phyloP scores from a whole-genome alignment of 2,329 filamentous ascomycete species.

The Cordyceps pruinosa region DNA sequence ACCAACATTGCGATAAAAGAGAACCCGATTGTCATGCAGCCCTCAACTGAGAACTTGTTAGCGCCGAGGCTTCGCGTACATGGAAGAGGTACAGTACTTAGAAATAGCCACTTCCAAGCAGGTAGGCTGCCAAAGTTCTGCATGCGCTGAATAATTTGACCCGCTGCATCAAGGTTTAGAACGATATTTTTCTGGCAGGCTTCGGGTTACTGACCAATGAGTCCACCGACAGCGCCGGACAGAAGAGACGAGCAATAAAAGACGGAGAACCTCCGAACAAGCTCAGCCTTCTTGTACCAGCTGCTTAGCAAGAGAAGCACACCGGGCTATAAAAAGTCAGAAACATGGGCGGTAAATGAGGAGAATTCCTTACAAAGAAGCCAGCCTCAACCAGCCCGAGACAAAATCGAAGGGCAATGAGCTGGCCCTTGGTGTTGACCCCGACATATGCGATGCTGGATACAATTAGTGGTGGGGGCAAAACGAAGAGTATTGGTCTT shows the following conservation, averaged over 20 bases:
- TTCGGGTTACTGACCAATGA: neutral
- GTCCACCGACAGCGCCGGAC: slow-evolving; percentile 10
- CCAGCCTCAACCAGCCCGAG: slow-evolving; percentile 12
- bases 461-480: neutral
- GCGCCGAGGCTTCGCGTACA: neutral
- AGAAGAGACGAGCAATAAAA: slow-evolving; percentile 9
- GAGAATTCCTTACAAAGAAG: neutral
- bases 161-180: neutral
- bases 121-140: neutral
- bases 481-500: neutral
- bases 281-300: slow-evolving; percentile 13
- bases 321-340: slow-evolving; percentile 5
- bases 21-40: slow-evolving; percentile 8
- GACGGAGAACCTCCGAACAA: slow-evolving; percentile 2
- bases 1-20: slow-evolving; percentile 7
- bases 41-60: neutral
- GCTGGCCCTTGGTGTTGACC: neutral
- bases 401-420: slow-evolving; percentile 12
- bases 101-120: slow-evolving; percentile 6
- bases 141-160: slow-evolving; percentile 1
- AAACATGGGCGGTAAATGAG: neutral
- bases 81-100: neutral
- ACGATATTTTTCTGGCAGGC: no score
- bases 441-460: neutral
- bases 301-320: slow-evolving; percentile 9